Conservation (phyloP, 2,329 filamentous ascomycete species). For the Zymoseptoria pseudotritici region DNA sequence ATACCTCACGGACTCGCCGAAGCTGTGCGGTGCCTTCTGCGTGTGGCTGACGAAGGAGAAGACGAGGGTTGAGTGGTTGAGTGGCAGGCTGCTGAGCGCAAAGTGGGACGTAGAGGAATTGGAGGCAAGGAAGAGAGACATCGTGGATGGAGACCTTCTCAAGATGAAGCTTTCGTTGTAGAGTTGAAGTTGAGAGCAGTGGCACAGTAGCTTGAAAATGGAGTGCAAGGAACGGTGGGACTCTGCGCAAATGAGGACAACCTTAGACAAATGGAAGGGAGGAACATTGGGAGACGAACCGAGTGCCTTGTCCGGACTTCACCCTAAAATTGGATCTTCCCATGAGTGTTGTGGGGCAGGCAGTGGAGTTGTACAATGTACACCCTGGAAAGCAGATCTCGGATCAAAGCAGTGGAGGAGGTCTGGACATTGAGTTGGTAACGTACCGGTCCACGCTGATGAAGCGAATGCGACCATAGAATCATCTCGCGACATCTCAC, state of each 20-base stretch:
- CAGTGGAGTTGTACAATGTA: not conserved
- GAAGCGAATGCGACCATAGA: not conserved
- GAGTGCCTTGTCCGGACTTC: not conserved
- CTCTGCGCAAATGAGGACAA: not conserved
- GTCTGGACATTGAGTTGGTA: not conserved
- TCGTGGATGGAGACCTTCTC: slow-evolving; percentile 30
- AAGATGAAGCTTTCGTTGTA: slow-evolving; percentile 24
- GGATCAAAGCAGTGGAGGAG: no score
- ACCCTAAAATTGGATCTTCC: no score
- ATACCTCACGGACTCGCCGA: slow-evolving; percentile 24
- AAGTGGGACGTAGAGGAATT: slow-evolving; percentile 34
- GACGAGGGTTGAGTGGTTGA: slow-evolving; percentile 30
- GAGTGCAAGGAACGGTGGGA: no score
- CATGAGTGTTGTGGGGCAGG: not conserved
- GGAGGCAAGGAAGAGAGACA: slow-evolving; percentile 27
- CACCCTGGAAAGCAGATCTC: no score
- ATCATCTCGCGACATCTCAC: not conserved
- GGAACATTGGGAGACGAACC: not conserved
- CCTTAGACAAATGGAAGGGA: not conserved
- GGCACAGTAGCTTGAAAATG: no score
- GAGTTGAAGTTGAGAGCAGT: not conserved
- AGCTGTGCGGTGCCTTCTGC: slow-evolving; percentile 29
- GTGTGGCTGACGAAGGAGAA: slow-evolving; percentile 28
- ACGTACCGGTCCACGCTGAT: not conserved
- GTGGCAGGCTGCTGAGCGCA: slow-evolving; percentile 30